Conservation (phyloP, 345 rosid genomes). For the Eucalyptus tenuipes region DNA sequence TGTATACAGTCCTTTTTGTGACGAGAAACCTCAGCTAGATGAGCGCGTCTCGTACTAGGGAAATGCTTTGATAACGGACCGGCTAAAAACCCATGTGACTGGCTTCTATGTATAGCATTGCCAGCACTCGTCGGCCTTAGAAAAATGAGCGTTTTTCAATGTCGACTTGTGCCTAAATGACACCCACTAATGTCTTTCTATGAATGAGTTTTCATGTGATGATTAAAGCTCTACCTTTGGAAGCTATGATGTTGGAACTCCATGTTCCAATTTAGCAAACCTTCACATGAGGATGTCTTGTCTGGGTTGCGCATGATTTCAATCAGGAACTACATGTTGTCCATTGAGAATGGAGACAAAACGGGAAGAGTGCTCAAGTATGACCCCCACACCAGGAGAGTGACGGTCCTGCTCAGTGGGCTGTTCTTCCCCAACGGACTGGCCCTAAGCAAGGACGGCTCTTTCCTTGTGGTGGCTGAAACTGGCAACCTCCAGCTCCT, state of each 20-base stretch:
- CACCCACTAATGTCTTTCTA: neutral
- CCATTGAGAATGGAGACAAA: conserved; percentile 10
- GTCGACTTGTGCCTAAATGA: neutral
- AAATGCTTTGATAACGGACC: neutral
- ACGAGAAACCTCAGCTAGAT: neutral
- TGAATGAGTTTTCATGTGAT: neutral
- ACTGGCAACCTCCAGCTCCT: conserved; percentile 1
- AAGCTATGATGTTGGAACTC: neutral
- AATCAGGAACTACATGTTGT: conserved; percentile 5
- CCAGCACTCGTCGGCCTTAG: neutral
- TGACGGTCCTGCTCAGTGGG: conserved; percentile 5
- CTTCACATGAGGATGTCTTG: neutral
- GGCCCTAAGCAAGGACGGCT: conserved; percentile 30
- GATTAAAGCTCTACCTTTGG: neutral
- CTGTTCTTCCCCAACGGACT: conserved; percentile 39
- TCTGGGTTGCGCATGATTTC: neutral
- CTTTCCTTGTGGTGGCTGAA: conserved; percentile 28
- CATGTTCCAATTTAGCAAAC: neutral
- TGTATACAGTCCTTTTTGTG: neutral
- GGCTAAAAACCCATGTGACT: neutral
- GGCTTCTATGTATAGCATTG: neutral
- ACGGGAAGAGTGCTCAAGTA: conserved; percentile 38
- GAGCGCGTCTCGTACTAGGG: neutral
- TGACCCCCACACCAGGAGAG: conserved; percentile 6
- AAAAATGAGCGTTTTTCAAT: neutral